Evolutionary conservation across 169 alveolate genomes (phyloP).

Genomic region (Ichthyophthirius multifiliis): DNA sequence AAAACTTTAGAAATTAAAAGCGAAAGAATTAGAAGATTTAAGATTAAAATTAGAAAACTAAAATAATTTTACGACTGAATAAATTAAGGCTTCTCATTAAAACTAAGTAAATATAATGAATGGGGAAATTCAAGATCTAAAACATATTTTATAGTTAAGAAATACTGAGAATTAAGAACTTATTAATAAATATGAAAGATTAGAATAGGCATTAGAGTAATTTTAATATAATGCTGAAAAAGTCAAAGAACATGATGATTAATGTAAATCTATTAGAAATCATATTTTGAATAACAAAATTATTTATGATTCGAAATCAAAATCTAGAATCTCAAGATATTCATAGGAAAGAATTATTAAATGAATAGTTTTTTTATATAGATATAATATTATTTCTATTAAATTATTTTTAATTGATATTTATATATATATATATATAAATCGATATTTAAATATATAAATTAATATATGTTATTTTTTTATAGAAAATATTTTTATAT

Average conservation of each 20-base stretch:
- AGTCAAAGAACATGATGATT: neutral
- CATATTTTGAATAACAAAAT: neutral
- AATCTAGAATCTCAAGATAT: neutral
- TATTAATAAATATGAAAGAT: neutral
- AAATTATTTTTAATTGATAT: no score
- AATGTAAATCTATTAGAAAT: neutral
- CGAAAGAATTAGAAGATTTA: neutral
- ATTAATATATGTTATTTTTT: no score
- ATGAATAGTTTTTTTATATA: no score
- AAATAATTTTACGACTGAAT: neutral
- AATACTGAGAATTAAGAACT: neutral
- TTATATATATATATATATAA: no score
- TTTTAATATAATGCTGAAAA: slow-evolving; percentile 7
- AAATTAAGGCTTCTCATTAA: neutral
- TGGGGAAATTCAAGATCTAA: neutral
- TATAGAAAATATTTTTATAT: no score
- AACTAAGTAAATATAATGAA: neutral
- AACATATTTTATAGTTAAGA: neutral
- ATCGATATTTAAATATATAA: no score
- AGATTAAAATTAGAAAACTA: neutral
- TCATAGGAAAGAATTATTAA: no score
- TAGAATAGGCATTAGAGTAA: neutral
- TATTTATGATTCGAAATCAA: slow-evolving; percentile 1
- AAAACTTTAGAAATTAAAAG: neutral
- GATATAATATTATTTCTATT: no score